Conservation (phyloP, 2,329 filamentous ascomycete species). For the Phoma sp. region DNA sequence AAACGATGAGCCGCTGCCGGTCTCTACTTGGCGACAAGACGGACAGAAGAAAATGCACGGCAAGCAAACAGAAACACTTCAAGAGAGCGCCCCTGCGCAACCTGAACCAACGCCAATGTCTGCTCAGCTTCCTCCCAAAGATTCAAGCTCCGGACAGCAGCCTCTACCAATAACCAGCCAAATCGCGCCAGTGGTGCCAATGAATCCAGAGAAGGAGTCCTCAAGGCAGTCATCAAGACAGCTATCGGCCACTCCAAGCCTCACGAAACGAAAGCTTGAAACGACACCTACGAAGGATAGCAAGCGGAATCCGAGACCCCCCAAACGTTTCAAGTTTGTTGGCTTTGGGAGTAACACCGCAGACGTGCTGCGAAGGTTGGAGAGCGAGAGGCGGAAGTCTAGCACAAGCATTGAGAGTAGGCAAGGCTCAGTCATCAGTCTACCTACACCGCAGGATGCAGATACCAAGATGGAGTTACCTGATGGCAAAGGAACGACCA, state of each 20-base stretch:
- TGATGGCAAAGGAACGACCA: background rate
- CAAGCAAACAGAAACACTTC: background rate
- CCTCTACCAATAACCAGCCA: background rate
- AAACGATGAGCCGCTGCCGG: background rate
- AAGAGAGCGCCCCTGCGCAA: background rate
- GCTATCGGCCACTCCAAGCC: background rate
- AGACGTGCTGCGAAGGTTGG: slow-evolving; percentile 21
- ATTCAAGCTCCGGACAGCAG: slow-evolving; percentile 18
- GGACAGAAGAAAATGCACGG: background rate
- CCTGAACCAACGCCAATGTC: slow-evolving; percentile 20
- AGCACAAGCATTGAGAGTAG: slow-evolving; percentile 21
- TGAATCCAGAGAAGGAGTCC: background rate
- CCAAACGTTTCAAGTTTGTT: slow-evolving; percentile 36
- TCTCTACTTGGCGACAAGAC: background rate
- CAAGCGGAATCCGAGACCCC: slow-evolving; percentile 19
- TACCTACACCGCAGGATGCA: background rate
- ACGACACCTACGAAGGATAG: slow-evolving; percentile 26
- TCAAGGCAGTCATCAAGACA: background rate
- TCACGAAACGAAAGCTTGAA: slow-evolving; percentile 33
- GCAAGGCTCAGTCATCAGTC: background rate
- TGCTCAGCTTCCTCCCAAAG: slow-evolving; percentile 14
- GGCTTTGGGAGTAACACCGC: slow-evolving; percentile 22
- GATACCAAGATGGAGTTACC: slow-evolving; percentile 15
- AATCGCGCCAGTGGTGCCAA: background rate
- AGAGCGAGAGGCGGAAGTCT: slow-evolving; percentile 18